phyloP scores from a whole-genome alignment of 441 rosid genomes.

The Cnidoscolus chayamansa region DNA sequence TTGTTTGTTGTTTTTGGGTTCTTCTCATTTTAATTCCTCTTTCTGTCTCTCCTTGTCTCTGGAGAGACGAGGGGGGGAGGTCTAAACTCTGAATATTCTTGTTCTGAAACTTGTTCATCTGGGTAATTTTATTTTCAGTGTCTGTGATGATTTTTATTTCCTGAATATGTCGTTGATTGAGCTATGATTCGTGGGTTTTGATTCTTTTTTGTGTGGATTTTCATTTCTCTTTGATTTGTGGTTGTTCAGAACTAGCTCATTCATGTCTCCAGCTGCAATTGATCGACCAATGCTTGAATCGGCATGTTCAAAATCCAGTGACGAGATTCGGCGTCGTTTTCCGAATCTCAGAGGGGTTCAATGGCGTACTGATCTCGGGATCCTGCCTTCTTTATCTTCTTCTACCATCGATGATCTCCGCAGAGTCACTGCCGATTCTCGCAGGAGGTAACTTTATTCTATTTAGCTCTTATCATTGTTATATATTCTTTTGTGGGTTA shows the following conservation, averaged over 20 bases:
- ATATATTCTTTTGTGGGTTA: neutral
- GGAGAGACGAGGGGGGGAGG: no score
- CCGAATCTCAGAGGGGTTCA: constrained; percentile 64
- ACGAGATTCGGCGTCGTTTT: constrained; percentile 37
- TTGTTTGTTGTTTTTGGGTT: neutral
- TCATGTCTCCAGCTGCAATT: constrained; percentile 38
- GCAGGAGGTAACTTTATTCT: constrained; percentile 55
- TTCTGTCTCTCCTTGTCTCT: no score
- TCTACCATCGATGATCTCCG: constrained; percentile 76
- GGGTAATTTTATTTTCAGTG: neutral
- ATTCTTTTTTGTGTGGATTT: neutral
- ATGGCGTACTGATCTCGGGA: constrained; percentile 88
- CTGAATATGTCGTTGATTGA: neutral
- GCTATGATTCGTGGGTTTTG: constrained; percentile 6
- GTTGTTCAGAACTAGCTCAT: neutral
- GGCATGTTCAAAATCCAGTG: constrained; percentile 22
- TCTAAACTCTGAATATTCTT: neutral
- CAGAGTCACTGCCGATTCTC: constrained; percentile 75
- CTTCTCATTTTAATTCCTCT: neutral
- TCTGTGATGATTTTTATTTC: neutral
- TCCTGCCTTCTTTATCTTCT: constrained; percentile 57
- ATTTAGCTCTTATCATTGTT: neutral
- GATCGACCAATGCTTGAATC: constrained; percentile 29
- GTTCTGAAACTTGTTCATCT: constrained; percentile 1
- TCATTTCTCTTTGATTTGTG: neutral